Base-by-base conservation (phyloP, 345 rosid species). In the Pseudoturritis turrita region DNA sequence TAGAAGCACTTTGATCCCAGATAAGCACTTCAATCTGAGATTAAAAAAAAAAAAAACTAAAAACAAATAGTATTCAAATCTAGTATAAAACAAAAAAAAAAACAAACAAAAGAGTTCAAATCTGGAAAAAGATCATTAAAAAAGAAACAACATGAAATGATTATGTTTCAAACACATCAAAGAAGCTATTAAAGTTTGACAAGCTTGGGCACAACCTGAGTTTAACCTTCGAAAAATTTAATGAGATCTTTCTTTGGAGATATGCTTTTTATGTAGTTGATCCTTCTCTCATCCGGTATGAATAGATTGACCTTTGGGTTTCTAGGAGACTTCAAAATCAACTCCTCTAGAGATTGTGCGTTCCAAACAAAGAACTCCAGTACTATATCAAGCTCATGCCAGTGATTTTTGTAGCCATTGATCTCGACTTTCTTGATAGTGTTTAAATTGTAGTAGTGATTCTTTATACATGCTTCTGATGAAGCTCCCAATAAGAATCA, bases 361-460 rank as follows among this genome's bases (percentile, higher is more conserved):
- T 53, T 19, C 15, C 14, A 3, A 7, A 7, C 18, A 54, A 72
- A 72, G 56, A 72, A 72, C 56, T 31, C 15, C 22, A n/a, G n/a
- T n/a, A 72, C 39, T 33, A 53, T 62, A 21, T 43, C 37, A n/a
- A 52, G 35, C 56, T 72, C 76, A 72, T 72, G 70, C 0, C 1
- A 41, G 3, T 63, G 63, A 3, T 52, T 40, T 53, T 72, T 72
- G 13, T 53, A 72, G 21, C 76, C 76, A 43, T n/a, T 8, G 53
- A 72, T 72, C 28, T 14, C 39, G n/a, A 62, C 76, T 31, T 41
- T 9, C n/a, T 23, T 45, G 37, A 73, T 41, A 54, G 11, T 15
- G 6, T 44, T 9, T 29, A 64, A 9, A 7, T 1, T 0, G 40
- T 22, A 40, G 18, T 13, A 29, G 33, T 14, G 9, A 3, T 10